Evolutionary conservation across 345 rosid species (phyloP).

Genomic region (Lagerstroemia speciosa): DNA sequence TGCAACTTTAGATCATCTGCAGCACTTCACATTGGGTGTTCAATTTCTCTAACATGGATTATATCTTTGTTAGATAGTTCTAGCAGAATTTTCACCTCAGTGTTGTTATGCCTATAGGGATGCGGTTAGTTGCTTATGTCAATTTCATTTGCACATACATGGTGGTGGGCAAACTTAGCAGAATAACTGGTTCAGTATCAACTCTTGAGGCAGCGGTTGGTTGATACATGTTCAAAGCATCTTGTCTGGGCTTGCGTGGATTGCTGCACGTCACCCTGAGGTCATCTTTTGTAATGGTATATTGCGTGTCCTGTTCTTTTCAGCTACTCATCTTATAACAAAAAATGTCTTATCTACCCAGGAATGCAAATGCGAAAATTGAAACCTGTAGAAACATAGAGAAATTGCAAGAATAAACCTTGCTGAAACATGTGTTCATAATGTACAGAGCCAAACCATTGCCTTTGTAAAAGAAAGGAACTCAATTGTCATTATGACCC

Average conservation of each 20-base stretch:
- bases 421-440: neutral
- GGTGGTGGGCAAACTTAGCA: conserved; percentile 98
- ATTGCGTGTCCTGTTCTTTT: conserved; percentile 58
- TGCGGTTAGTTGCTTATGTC: conserved; percentile 10
- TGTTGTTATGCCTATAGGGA: too few relatives aligned
- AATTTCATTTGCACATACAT: conserved; percentile 60
- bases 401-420: too few relatives aligned
- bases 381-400: too few relatives aligned
- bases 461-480: conserved; percentile 3
- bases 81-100: too few relatives aligned
- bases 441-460: neutral
- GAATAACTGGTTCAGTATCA: conserved; percentile 99
- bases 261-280: conserved; percentile 82
- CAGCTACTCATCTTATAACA: neutral
- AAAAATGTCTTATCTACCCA: neutral
- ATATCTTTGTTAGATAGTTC: conserved; percentile 3
- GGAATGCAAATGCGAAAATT: too few relatives aligned
- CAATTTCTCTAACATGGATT: neutral
- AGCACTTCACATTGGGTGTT: neutral
- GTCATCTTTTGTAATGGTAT: conserved; percentile 91
- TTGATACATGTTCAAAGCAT: conserved; percentile 89
- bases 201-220: conserved; percentile 96
- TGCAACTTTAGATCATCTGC: neutral
- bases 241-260: conserved; percentile 98
- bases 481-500: conserved; percentile 90